Evolutionary conservation across 306 rosid genomes (phyloP).

Genomic region (Lathyrus sativus): DNA sequence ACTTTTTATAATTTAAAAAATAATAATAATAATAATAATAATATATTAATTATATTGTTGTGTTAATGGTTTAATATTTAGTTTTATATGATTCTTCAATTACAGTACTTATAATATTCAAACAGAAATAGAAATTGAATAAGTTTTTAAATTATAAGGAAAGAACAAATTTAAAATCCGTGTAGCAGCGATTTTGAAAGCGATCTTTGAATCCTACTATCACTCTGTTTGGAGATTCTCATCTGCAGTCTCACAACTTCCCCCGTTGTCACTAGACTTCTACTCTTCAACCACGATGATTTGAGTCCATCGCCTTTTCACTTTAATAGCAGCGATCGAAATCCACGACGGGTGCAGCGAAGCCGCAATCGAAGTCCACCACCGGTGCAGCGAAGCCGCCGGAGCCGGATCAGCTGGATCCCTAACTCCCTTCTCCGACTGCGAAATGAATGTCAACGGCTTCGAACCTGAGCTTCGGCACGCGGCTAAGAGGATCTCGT

Average conservation of each 20-base stretch:
- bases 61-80: too few relatives aligned
- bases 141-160: not conserved
- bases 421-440: slow-evolving; percentile 70
- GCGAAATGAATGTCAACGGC: slow-evolving; percentile 77
- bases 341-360: too few relatives aligned
- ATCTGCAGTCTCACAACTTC: slow-evolving; percentile 85
- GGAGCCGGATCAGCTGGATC: slow-evolving; percentile 40
- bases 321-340: too few relatives aligned
- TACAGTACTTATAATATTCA: too few relatives aligned
- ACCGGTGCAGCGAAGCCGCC: slow-evolving; percentile 67
- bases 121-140: not conserved
- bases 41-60: too few relatives aligned
- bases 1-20: too few relatives aligned
- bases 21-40: too few relatives aligned
- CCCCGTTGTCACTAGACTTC: slow-evolving; percentile 60
- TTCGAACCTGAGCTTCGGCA: slow-evolving; percentile 82
- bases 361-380: slow-evolving; percentile 82
- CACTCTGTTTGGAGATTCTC: slow-evolving; percentile 82
- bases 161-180: slow-evolving; percentile 56
- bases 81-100: slow-evolving; percentile 5
- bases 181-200: slow-evolving; percentile 81
- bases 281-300: slow-evolving; percentile 55
- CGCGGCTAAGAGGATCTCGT: slow-evolving; percentile 80
- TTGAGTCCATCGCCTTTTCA: slow-evolving; percentile 81
- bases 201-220: slow-evolving; percentile 77